These are phyloP conservation scores for Candida wancherniae DNA, from an alignment of 805 yeast species.

Conservation along the genomic window DNA sequence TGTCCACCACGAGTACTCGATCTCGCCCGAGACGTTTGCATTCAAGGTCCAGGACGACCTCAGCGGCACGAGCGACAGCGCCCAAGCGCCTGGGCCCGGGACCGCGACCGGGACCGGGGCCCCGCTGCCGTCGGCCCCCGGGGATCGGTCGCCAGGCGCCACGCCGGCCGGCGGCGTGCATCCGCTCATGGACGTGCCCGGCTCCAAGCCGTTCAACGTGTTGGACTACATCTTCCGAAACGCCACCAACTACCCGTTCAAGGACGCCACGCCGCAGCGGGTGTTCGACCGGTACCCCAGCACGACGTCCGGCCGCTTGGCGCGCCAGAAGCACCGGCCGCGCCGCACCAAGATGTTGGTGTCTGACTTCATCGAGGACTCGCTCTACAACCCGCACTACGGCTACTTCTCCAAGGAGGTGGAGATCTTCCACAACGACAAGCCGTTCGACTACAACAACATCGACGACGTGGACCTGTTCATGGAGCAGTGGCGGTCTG, in stretches of 20 bases:
- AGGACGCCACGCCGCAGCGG: conserved; percentile 33
- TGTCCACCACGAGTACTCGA: conserved; percentile 39
- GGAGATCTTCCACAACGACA: conserved; percentile 64
- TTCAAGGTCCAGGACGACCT: conserved; percentile 29
- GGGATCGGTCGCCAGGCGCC: too few relatives aligned
- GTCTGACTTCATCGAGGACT: conserved; percentile 79
- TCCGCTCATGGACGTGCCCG: too few relatives aligned
- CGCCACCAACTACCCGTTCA: conserved; percentile 41
- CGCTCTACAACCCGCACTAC: conserved; percentile 73
- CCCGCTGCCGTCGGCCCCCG: too few relatives aligned
- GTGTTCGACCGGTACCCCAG: conserved; percentile 34
- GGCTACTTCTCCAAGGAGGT: conserved; percentile 81
- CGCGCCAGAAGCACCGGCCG: conserved; percentile 46
- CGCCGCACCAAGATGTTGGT: conserved; percentile 62
- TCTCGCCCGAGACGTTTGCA: conserved; percentile 42
- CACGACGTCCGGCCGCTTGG: conserved; percentile 29
- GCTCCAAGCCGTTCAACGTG: conserved; percentile 22
- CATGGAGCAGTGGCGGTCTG: conserved; percentile 59
- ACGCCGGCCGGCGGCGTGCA: too few relatives aligned
- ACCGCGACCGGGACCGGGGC: too few relatives aligned
- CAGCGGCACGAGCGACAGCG: too few relatives aligned
- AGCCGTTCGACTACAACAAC: conserved; percentile 58
- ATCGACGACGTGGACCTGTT: conserved; percentile 65
- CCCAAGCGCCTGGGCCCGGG: too few relatives aligned
- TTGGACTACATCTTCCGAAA: conserved; percentile 34